Conservation (phyloP, 1,284 basidiomycete genomes). For the Leccinum angustisporum region DNA sequence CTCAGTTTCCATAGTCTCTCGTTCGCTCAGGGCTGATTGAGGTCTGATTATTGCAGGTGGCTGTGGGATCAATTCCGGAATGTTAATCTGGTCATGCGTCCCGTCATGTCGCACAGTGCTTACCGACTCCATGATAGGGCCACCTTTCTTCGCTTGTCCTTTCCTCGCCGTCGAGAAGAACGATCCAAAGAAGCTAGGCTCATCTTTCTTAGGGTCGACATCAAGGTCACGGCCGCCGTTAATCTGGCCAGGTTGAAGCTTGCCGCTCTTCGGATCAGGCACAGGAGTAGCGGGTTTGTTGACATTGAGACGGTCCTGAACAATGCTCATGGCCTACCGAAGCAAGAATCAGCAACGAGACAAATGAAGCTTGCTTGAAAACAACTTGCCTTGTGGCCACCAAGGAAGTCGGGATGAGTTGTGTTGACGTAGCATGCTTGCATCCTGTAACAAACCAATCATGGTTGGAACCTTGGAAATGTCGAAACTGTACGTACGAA, state of each 20-base stretch:
- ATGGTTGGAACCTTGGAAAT: neutral
- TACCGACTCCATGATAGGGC: constrained; percentile 78
- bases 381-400: constrained; percentile 76
- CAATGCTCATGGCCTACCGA: constrained; percentile 81
- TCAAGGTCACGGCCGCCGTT: constrained; percentile 96
- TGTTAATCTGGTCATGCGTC: neutral
- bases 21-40: constrained; percentile 89
- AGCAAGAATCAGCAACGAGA: constrained; percentile 7
- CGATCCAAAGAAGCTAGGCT: constrained; percentile 91
- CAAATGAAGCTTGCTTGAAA: neutral
- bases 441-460: constrained; percentile 56
- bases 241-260: constrained; percentile 58
- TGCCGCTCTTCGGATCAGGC: constrained; percentile 70
- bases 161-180: constrained; percentile 87
- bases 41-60: constrained; percentile 93
- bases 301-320: constrained; percentile 82
- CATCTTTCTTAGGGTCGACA: constrained; percentile 85
- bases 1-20: constrained; percentile 98
- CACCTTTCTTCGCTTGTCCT: constrained; percentile 67
- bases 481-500: constrained; percentile 47
- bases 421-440: constrained; percentile 98
- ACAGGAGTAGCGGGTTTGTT: constrained; percentile 65
- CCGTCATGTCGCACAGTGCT: constrained; percentile 18
- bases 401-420: constrained; percentile 98
- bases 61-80: constrained; percentile 23